phyloP scores from a whole-genome alignment of 805 yeast species.

The Candida andamanensis region DNA sequence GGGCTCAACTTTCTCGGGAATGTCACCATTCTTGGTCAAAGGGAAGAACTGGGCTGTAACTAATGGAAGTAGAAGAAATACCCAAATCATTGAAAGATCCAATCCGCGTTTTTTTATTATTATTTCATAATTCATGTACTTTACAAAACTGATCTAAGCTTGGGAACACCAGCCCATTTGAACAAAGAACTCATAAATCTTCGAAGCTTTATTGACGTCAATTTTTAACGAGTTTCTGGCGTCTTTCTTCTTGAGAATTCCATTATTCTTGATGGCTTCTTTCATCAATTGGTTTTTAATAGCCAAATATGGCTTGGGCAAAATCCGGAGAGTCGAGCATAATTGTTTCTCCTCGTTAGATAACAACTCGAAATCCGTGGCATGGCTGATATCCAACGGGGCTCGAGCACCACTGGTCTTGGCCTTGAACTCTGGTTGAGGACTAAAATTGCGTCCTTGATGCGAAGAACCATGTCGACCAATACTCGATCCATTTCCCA shows the following conservation, averaged over 20 bases:
- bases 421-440: constrained; percentile 38
- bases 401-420: constrained; percentile 42
- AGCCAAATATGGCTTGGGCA: constrained; percentile 92
- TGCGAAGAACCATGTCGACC: constrained; percentile 11
- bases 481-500: constrained; percentile 34
- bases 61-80: constrained; percentile 5
- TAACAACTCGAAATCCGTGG: constrained; percentile 76
- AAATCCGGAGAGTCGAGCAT: constrained; percentile 75
- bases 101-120: not conserved
- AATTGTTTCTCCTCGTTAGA: constrained; percentile 84
- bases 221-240: constrained; percentile 82
- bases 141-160: no score
- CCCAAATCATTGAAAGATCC: not conserved
- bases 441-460: constrained; percentile 20
- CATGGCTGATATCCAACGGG: constrained; percentile 65
- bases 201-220: constrained; percentile 80
- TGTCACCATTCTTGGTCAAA: constrained; percentile 30
- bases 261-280: constrained; percentile 82
- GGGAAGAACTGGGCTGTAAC: constrained; percentile 31
- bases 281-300: constrained; percentile 86
- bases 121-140: not conserved
- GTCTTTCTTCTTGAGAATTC: constrained; percentile 72
- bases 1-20: constrained; percentile 32
- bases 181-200: constrained; percentile 88
- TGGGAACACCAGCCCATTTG: constrained; percentile 81